These are phyloP conservation scores for Hansenula lynferdii DNA, from an alignment of 1,139 yeast species.

Conservation along the genomic window DNA sequence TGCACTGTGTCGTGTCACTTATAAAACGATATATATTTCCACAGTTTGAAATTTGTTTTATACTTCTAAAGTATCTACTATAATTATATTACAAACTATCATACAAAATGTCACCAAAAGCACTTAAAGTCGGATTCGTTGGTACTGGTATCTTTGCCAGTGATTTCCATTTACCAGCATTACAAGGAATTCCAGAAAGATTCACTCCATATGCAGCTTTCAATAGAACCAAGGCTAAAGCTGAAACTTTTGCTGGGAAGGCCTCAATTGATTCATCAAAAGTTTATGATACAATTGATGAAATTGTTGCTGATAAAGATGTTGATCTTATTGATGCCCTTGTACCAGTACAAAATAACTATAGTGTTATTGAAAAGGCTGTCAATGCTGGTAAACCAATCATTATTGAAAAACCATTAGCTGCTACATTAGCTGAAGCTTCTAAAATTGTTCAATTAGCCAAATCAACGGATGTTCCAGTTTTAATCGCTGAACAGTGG, in stretches of 20 bases:
- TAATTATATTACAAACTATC: no score
- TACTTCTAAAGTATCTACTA: no score
- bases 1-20: no score
- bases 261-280: constrained; percentile 46
- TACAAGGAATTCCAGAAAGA: constrained; percentile 37
- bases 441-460: constrained; percentile 64
- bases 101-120: no score
- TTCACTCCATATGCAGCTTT: constrained; percentile 52
- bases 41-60: no score
- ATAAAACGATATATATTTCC: no score
- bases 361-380: constrained; percentile 52
- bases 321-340: constrained; percentile 76
- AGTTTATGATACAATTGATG: constrained; percentile 61
- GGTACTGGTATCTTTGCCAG: constrained; percentile 91
- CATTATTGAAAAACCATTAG: constrained; percentile 80
- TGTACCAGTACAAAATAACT: constrained; percentile 74
- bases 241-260: constrained; percentile 63
- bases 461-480: constrained; percentile 51
- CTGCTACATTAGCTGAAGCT: constrained; percentile 76
- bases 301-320: constrained; percentile 53
- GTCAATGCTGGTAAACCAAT: constrained; percentile 68
- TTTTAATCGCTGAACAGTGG: constrained; percentile 79
- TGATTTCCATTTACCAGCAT: constrained; percentile 72
- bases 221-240: constrained; percentile 77
- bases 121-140: constrained; percentile 62